Base-by-base conservation (phyloP, 2,329 filamentous ascomycete species). In the Ascochyta clinopodiicola region DNA sequence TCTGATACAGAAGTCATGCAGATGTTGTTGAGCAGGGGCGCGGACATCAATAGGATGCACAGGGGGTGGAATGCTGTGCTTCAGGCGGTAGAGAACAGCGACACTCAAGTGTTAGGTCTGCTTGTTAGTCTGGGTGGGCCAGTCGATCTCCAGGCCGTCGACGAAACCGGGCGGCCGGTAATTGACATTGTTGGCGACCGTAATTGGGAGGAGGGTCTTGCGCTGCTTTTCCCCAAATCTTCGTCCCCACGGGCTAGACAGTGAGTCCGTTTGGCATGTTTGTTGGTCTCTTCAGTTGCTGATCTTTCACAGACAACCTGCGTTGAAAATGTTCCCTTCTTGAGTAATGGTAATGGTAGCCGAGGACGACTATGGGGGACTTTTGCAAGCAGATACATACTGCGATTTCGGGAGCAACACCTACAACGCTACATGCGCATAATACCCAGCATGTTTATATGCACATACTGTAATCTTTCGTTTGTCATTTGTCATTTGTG, bases 1-100 rank as follows among this genome's bases (percentile, higher is more conserved):
- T 80, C 87, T 59, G 82, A 88, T 61, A 81, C 82, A 0, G 81
- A 84, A 35, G 84, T 88, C 50, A 79, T 89, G 27, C 81, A 87
- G 70, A 78, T 87, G 74, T 78, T 90, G 6, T 79, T 90, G 6
- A 81, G 80, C 10, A 80, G 82, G 58, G 87, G 87, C 8, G 88
- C 86, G 1, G 85, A 90, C 63, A 85, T 87, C 44, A 90, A 90
- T 74, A 83, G 84, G 44, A 72, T 72, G 70, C 66, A 72, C 50
- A 63, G 70, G 12, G 70, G 70, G 19, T 72, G 70, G 70, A 72
- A 72, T 43, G 61, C 66, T 17, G 61, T 72, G 13, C 56, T 72
- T 2, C 70, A 72, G 53, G 70, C 70, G 13, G 67, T 72, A 19
- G 70, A 72, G 51, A 72, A 71, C 39, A 69, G 70, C 24, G 70